A percentile compares a stretch with the other conserved stretches of the same genome.
Conservation (phyloP, 2,329 filamentous ascomycete genomes). For the Leptographium wingfieldii region DNA sequence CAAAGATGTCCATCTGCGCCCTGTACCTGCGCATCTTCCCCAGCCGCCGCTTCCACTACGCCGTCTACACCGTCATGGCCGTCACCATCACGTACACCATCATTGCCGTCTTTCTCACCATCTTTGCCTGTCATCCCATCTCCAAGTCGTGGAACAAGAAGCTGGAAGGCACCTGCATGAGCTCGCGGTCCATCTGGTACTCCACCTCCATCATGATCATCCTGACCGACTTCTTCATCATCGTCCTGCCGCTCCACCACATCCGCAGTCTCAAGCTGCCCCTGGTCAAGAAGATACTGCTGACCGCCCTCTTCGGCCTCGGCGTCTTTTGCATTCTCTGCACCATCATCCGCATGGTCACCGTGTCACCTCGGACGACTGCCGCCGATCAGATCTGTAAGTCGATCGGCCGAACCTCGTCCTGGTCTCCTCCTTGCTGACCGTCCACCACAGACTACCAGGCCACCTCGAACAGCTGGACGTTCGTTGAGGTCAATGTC, state of each 20-base stretch:
- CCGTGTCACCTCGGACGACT: constrained; percentile 1
- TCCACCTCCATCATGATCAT: constrained; percentile 8
- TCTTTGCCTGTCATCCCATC: constrained; percentile 29
- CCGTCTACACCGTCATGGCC: constrained; percentile 6
- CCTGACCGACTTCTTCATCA: constrained; percentile 10
- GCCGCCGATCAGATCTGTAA: constrained; percentile 1
- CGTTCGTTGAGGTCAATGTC: constrained; percentile 10
- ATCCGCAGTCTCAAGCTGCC: constrained; percentile 9
- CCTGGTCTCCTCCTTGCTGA: not conserved
- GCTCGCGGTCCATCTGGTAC: constrained; percentile 1
- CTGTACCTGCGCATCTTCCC: constrained; percentile 18
- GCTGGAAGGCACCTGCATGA: constrained; percentile 4
- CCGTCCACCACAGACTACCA: constrained; percentile 9
- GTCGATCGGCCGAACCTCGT: not conserved
- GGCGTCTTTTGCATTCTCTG: constrained; percentile 1
- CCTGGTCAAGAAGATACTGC: not conserved
- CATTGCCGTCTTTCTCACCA: constrained; percentile 9
- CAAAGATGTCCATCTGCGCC: constrained; percentile 7
- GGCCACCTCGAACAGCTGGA: constrained; percentile 12
- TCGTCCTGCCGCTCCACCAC: constrained; percentile 10
- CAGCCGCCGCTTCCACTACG: constrained; percentile 10
- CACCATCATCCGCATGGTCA: constrained; percentile 4
- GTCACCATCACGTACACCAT: constrained; percentile 12
- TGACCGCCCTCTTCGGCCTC: not conserved
- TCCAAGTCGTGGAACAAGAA: constrained; percentile 19